Percentiles rank a stretch among this genome's conserved stretches.
Conservation (phyloP, 2,329 filamentous ascomycete species). For the Fusarium beomiforme region DNA sequence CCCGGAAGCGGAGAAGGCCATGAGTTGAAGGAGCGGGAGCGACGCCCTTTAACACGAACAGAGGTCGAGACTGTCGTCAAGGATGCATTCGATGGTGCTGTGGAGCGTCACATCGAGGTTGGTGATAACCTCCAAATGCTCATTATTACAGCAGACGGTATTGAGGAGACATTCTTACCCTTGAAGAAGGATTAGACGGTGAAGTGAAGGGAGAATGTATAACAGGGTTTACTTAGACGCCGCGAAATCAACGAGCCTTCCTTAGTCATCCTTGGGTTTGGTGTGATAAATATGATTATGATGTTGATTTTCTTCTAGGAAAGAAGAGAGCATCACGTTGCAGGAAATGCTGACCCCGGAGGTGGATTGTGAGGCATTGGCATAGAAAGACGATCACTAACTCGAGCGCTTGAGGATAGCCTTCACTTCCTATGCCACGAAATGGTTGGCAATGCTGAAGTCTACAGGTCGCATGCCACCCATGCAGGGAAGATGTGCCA, state of each 20-base stretch:
- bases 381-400: not conserved
- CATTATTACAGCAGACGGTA: slow-evolving; percentile 87
- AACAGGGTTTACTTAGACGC: slow-evolving; percentile 43
- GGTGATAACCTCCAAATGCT: slow-evolving; percentile 96
- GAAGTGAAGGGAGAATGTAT: slow-evolving; percentile 44
- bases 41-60: slow-evolving; percentile 73
- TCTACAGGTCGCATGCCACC: not conserved
- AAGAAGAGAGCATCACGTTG: not conserved
- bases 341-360: not conserved
- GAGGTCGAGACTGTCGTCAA: slow-evolving; percentile 89
- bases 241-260: slow-evolving; percentile 37
- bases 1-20: slow-evolving; percentile 87
- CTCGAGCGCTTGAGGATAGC: not conserved
- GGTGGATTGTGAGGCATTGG: not conserved
- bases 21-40: slow-evolving; percentile 76
- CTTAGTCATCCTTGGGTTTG: not conserved
- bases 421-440: not conserved
- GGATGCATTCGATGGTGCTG: slow-evolving; percentile 97
- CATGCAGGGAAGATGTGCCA: not conserved
- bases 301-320: not conserved
- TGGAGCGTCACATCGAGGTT: slow-evolving; percentile 99
- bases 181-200: slow-evolving; percentile 85
- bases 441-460: not conserved
- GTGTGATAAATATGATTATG: slow-evolving; percentile 5
- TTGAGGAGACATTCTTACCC: slow-evolving; percentile 83